Evolutionary conservation across 2,329 filamentous ascomycete species (phyloP).

Genomic region (Dryadomyces quercivorus): DNA sequence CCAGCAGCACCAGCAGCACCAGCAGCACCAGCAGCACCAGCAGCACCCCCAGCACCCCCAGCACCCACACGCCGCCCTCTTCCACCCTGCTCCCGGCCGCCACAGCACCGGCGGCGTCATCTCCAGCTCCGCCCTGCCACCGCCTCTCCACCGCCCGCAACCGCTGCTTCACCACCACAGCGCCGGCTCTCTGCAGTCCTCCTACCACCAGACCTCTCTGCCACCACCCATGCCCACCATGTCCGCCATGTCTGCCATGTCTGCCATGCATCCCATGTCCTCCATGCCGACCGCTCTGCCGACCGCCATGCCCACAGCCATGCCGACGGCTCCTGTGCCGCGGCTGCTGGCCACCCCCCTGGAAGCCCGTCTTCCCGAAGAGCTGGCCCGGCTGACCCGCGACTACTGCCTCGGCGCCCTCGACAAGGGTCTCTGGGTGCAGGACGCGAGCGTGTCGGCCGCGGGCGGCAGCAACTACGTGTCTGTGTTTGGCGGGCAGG

Average conservation of each 20-base stretch:
- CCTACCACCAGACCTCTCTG: background rate
- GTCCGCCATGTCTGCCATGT: background rate
- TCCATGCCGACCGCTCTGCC: too few species aligned
- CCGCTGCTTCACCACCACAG: background rate
- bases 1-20: background rate
- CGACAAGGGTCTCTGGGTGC: conserved; percentile 13
- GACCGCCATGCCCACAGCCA: background rate
- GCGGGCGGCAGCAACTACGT: conserved; percentile 5
- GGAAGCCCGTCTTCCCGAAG: conserved; percentile 11
- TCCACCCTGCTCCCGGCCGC: background rate
- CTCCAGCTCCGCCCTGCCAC: background rate
- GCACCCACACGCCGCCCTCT: background rate
- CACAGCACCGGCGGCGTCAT: background rate
- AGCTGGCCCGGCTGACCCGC: conserved; percentile 12
- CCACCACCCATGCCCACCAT: background rate
- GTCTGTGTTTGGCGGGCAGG: conserved; percentile 4
- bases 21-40: background rate
- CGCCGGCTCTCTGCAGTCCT: background rate
- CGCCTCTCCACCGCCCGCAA: background rate
- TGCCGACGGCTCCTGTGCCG: background rate
- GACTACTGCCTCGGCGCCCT: conserved; percentile 14
- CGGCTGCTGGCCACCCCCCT: conserved; percentile 5
- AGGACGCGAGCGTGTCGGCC: conserved; percentile 3
- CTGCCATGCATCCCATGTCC: background rate
- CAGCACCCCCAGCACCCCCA: too few species aligned